These are phyloP conservation scores for Fusarium verticillioides DNA, from an alignment of 2,329 filamentous ascomycete genomes.

Conservation along the genomic window DNA sequence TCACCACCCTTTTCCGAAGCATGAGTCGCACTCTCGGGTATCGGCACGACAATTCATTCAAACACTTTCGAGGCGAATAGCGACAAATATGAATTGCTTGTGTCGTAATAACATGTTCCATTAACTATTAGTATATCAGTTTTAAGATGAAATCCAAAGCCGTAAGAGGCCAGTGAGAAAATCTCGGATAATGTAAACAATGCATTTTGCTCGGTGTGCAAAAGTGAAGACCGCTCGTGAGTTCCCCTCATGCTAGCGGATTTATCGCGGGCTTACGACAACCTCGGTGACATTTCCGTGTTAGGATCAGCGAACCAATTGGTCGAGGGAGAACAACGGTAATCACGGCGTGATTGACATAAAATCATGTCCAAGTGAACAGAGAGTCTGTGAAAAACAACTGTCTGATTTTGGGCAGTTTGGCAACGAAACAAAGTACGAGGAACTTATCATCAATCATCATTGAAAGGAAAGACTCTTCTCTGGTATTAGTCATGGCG, in stretches of 20 bases:
- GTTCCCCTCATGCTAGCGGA: neutral
- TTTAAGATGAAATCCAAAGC: rapidly evolving
- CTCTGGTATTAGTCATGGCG: conserved; percentile 1
- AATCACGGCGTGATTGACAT: neutral
- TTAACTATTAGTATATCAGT: too few species aligned
- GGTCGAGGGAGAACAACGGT: neutral
- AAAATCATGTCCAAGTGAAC: neutral
- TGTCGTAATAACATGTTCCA: too few species aligned
- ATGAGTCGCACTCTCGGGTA: neutral
- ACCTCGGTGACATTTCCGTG: neutral
- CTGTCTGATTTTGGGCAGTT: neutral
- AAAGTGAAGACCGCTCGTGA: neutral
- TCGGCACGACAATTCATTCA: neutral
- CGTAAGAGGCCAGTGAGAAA: too few species aligned
- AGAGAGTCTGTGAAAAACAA: neutral
- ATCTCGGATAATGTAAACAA: neutral
- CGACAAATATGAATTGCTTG: too few species aligned
- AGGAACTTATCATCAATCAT: neutral
- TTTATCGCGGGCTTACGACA: neutral
- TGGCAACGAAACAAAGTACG: neutral
- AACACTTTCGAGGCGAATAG: neutral
- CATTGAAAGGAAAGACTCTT: neutral
- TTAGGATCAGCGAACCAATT: neutral
- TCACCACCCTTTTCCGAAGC: neutral
- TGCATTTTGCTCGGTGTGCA: neutral